Base-by-base conservation (phyloP, 768 basidiomycete genomes). In the Tephrocybe sp. region DNA sequence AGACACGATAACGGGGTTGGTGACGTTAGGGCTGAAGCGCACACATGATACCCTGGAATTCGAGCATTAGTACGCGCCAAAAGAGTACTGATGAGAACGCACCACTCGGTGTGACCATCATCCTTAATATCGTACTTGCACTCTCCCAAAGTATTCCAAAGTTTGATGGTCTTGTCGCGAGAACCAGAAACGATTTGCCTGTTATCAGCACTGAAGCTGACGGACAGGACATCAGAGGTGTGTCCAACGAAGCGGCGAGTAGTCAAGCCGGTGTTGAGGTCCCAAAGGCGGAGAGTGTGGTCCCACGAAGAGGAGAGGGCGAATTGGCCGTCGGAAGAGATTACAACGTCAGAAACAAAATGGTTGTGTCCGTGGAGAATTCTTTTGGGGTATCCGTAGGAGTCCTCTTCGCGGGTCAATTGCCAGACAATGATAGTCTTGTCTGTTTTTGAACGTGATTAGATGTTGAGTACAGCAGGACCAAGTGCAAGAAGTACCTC, bases 361-460 rank as follows among this genome's bases (percentile, higher is more conserved):
- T 97, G 96, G 77, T 98, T 98, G 81, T 99, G 97, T 55, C 97
- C 96, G 69, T 92, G 89, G 53, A 99, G 87, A 64, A 98, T 91
- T 67, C 89, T 87, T 79, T 98, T 98, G 54, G 97, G 96, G 78
- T 86, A 95, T 49, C 97, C 97, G 69, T 95, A 97, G 41, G 83
- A 74, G 58, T 88, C 85, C 58, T 94, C 89, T 53, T 90, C 89
- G 58, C 97, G 91, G 61, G 96, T 97, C 67, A 99, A 79, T 70
- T 93, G 89, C 97, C 97, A 99, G 67, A 98, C 94, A 68, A 99
- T 98, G 79, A 98, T 92, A 48, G 93, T 97, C 84, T 97, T 98
- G 88, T 99, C 97, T 96, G 69, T 55, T 57, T 55, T 60, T 56
- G 60, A 59, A 57, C 36, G 51, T 46, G 58, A 61, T 59, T 51